These are phyloP conservation scores for Venturia effusa DNA, from an alignment of 2,329 filamentous ascomycete species.

Conservation along the genomic window DNA sequence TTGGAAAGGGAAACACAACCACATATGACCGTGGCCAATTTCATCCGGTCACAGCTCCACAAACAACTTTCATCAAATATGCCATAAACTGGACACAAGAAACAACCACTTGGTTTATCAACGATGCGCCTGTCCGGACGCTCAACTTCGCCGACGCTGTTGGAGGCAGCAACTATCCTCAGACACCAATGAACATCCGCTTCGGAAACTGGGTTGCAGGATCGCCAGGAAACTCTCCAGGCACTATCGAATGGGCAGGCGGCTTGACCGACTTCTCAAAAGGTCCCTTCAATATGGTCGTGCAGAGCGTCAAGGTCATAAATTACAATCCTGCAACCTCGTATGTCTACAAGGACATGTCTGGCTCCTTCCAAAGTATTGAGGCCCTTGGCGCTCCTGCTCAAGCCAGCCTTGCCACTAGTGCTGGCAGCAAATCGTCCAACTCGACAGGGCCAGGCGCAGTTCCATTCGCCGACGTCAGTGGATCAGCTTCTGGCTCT, in stretches of 20 bases:
- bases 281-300: conserved; percentile 41
- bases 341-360: conserved; percentile 40
- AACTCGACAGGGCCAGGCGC: conserved; percentile 1
- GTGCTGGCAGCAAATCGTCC: background rate
- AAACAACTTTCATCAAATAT: conserved; percentile 55
- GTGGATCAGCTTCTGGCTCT: background rate
- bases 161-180: conserved; percentile 55
- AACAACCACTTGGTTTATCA: conserved; percentile 57
- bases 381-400: conserved; percentile 16
- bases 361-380: conserved; percentile 39
- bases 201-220: conserved; percentile 40
- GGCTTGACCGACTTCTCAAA: conserved; percentile 40
- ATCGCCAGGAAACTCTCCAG: conserved; percentile 35
- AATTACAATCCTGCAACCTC: conserved; percentile 41
- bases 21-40: conserved; percentile 59
- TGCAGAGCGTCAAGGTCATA: conserved; percentile 38
- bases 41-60: conserved; percentile 46
- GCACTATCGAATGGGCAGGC: conserved; percentile 58
- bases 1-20: conserved; percentile 62
- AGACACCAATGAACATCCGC: conserved; percentile 58
- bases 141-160: conserved; percentile 50
- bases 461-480: background rate
- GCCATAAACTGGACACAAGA: conserved; percentile 63
- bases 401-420: background rate
- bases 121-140: conserved; percentile 54